Percentiles rank a stretch among this genome's conserved stretches.
Conservation (phyloP, 2,329 filamentous ascomycete species). For the Neoscytalidium dimidiatum region DNA sequence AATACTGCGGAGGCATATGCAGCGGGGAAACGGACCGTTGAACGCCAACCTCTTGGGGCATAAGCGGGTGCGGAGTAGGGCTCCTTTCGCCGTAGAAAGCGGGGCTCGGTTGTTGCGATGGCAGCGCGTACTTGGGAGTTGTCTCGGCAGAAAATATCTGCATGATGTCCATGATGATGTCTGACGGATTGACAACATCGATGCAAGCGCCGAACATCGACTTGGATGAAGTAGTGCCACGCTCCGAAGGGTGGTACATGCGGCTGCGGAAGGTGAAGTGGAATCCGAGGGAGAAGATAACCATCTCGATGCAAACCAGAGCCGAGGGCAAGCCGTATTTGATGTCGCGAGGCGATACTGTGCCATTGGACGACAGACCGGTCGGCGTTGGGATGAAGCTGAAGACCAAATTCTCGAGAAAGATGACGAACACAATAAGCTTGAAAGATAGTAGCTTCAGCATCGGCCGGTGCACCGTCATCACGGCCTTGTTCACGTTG, state of each 20-base stretch:
- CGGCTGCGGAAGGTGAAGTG: conserved; percentile 29
- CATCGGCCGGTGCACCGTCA: conserved; percentile 19
- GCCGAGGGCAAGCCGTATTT: conserved; percentile 28
- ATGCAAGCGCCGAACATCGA: not conserved
- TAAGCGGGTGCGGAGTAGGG: not conserved
- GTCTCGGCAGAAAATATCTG: not conserved
- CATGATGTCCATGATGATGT: not conserved
- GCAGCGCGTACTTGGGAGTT: not conserved
- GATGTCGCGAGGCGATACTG: conserved; percentile 24
- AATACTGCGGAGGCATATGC: not conserved
- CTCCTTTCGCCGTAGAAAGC: not conserved
- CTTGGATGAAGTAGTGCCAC: not conserved
- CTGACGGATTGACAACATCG: not conserved
- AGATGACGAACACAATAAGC: conserved; percentile 29
- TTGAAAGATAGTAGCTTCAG: conserved; percentile 32
- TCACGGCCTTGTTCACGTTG: conserved; percentile 23
- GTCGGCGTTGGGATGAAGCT: conserved; percentile 26
- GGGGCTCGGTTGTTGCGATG: not conserved
- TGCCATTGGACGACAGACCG: not conserved
- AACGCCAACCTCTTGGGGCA: not conserved
- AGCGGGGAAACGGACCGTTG: not conserved
- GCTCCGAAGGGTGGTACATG: conserved; percentile 4
- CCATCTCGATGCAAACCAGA: conserved; percentile 28
- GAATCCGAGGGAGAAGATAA: conserved; percentile 27
- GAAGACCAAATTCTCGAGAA: conserved; percentile 30